Conservation (phyloP, 805 yeast species). For the Yamadazyma ubonensis region DNA sequence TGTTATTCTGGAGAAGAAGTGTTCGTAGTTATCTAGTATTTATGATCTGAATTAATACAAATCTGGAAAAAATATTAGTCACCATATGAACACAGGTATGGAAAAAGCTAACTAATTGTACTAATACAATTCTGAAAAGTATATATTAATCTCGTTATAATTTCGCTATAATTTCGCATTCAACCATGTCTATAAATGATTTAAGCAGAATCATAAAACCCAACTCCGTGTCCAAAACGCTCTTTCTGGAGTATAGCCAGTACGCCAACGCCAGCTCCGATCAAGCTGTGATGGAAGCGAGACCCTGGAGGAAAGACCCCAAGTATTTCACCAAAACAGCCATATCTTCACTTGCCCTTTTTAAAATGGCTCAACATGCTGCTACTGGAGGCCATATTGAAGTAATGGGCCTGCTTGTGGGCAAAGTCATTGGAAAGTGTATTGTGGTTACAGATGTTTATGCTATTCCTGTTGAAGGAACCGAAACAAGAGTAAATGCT, state of each 20-base stretch:
- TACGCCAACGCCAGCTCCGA: conserved; percentile 7
- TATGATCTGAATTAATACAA: too few relatives aligned
- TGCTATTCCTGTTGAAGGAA: conserved; percentile 90
- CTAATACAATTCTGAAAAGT: too few relatives aligned
- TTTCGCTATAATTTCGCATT: neutral
- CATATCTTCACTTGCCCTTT: conserved; percentile 67
- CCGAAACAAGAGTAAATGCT: conserved; percentile 94
- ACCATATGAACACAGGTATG: too few relatives aligned
- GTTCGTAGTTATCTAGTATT: neutral
- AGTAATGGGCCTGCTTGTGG: conserved; percentile 93
- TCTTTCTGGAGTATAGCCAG: conserved; percentile 10
- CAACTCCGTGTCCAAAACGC: neutral
- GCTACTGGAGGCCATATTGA: conserved; percentile 83
- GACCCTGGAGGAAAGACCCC: conserved; percentile 60
- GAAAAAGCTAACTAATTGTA: too few relatives aligned
- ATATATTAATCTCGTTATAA: too few relatives aligned
- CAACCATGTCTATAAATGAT: conserved; percentile 6
- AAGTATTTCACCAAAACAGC: conserved; percentile 60
- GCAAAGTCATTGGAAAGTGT: conserved; percentile 55
- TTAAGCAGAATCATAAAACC: conserved; percentile 8
- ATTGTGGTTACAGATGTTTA: conserved; percentile 79
- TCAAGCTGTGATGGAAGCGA: conserved; percentile 10
- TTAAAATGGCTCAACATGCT: conserved; percentile 80
- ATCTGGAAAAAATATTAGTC: too few relatives aligned
- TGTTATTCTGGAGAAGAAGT: too few relatives aligned